Evolutionary conservation across 306 rosid species (phyloP).

Genomic region (Prinsepia uniflora): DNA sequence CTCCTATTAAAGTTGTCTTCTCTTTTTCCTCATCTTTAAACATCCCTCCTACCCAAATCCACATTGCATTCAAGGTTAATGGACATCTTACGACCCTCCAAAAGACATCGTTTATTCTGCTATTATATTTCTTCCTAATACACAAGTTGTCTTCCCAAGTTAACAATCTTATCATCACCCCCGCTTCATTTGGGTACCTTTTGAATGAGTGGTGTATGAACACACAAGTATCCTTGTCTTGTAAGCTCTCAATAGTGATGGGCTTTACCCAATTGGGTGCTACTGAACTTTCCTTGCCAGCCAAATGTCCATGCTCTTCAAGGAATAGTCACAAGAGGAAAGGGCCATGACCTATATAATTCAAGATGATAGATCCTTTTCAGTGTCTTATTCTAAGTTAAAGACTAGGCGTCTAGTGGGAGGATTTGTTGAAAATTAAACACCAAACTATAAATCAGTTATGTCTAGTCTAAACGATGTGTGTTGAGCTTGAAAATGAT

Average conservation of each 20-base stretch:
- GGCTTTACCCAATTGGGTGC: not conserved
- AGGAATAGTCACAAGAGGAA: constrained; percentile 5
- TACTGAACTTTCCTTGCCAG: not conserved
- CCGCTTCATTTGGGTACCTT: not conserved
- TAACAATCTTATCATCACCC: not conserved
- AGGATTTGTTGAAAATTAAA: no score
- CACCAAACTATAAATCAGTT: no score
- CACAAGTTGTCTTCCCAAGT: no score
- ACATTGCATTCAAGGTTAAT: not conserved
- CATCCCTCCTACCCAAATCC: not conserved
- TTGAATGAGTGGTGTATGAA: not conserved
- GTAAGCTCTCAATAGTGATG: not conserved
- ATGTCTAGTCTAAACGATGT: no score
- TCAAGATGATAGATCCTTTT: not conserved
- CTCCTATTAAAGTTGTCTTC: not conserved
- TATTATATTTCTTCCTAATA: no score
- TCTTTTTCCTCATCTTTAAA: no score
- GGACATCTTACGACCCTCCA: no score
- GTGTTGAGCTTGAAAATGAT: no score
- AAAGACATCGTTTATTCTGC: no score
- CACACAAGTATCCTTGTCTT: not conserved
- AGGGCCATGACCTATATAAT: not conserved
- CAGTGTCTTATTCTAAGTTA: not conserved
- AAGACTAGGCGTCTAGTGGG: no score
- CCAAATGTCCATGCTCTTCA: not conserved